Percentiles rank a stretch among this genome's conserved stretches.
phyloP scores from a whole-genome alignment of 1,139 yeast genomes.

The Blastobotrys raffinosifermentans region DNA sequence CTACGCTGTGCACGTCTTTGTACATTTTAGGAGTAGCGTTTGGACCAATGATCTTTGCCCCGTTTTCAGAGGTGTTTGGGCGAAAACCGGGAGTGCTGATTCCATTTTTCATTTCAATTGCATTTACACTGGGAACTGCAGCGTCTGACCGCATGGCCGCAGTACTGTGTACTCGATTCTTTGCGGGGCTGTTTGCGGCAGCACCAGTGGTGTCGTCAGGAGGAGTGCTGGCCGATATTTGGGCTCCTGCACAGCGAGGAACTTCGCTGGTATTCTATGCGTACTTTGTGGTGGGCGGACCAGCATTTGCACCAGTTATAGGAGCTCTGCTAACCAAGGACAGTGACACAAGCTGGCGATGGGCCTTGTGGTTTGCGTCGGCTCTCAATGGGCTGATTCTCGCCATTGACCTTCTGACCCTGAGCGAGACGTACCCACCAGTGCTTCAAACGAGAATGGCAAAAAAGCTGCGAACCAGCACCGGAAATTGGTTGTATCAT shows the following conservation, averaged over 20 bases:
- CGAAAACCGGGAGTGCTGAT: conserved; percentile 61
- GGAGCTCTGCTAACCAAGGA: conserved; percentile 57
- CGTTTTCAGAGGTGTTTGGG: conserved; percentile 73
- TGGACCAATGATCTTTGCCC: conserved; percentile 77
- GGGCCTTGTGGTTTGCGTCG: conserved; percentile 59
- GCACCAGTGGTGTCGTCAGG: conserved; percentile 73
- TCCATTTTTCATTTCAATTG: conserved; percentile 52
- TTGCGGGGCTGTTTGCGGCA: conserved; percentile 68
- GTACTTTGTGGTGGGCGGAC: conserved; percentile 66
- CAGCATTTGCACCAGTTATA: conserved; percentile 64
- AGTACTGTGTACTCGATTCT: conserved; percentile 58
- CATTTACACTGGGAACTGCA: conserved; percentile 27
- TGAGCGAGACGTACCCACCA: conserved; percentile 76
- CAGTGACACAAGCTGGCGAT: conserved; percentile 46
- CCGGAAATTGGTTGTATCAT: conserved; percentile 48
- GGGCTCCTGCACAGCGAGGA: conserved; percentile 57
- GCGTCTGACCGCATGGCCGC: conserved; percentile 47
- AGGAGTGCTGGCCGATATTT: conserved; percentile 71
- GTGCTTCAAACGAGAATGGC: conserved; percentile 57
- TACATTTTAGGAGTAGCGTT: conserved; percentile 70
- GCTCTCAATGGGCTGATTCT: conserved; percentile 59
- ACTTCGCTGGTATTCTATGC: conserved; percentile 66
- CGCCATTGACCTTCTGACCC: conserved; percentile 38
- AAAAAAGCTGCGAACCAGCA: conserved; percentile 46
- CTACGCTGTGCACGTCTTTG: conserved; percentile 57